Conservation (phyloP, 1,139 yeast genomes). For the Wickerhamomyces sp. region DNA sequence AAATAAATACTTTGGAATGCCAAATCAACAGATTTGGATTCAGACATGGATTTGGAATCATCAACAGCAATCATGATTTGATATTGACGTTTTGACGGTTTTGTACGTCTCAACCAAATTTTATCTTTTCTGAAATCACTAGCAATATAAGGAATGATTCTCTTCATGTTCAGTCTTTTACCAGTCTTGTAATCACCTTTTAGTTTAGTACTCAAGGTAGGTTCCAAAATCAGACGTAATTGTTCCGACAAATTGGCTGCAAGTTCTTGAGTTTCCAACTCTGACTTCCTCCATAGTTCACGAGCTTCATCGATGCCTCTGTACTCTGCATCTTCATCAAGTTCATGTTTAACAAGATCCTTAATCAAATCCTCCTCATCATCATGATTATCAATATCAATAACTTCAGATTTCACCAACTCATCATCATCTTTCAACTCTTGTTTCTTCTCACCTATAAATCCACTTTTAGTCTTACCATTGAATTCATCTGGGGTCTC, state of each 20-base stretch:
- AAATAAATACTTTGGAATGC: constrained; percentile 94
- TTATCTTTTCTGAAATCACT: constrained; percentile 96
- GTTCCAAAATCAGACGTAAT: constrained; percentile 85
- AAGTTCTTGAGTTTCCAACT: constrained; percentile 76
- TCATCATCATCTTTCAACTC: constrained; percentile 28
- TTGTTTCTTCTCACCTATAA: constrained; percentile 43
- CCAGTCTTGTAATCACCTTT: constrained; percentile 97
- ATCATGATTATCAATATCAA: constrained; percentile 29
- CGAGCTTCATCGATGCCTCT: constrained; percentile 63
- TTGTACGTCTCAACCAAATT: constrained; percentile 96
- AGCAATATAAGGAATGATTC: constrained; percentile 97
- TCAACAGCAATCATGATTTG: constrained; percentile 98
- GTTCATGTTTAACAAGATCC: constrained; percentile 28
- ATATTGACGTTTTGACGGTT: constrained; percentile 95
- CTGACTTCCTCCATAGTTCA: constrained; percentile 78
- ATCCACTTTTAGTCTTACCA: constrained; percentile 49
- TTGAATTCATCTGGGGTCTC: constrained; percentile 41
- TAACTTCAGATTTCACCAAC: constrained; percentile 29
- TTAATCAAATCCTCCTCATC: constrained; percentile 32
- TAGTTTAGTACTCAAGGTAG: constrained; percentile 89
- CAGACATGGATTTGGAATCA: constrained; percentile 97
- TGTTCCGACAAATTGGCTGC: constrained; percentile 91
- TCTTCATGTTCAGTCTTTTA: constrained; percentile 92
- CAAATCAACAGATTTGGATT: constrained; percentile 80
- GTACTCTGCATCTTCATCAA: constrained; percentile 30